Evolutionary conservation across 164 flowering plant species (phyloP).

Genomic region (Aristolochia californica): DNA sequence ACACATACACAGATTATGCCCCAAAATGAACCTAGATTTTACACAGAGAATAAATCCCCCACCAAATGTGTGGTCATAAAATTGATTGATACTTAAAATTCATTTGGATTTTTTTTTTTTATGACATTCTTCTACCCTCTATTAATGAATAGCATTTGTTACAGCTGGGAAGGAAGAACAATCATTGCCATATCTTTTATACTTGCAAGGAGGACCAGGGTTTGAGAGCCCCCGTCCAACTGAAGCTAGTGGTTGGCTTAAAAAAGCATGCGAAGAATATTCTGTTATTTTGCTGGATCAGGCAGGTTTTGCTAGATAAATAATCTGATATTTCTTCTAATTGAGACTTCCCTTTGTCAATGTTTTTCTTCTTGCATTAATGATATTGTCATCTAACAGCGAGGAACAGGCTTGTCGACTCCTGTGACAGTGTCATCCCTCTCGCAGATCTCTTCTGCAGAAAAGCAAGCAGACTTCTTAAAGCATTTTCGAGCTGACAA

Average conservation of each 20-base stretch:
- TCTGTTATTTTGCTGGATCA: constrained; percentile 86
- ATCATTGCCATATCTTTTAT: constrained; percentile 60
- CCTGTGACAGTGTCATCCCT: constrained; percentile 74
- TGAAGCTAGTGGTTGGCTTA: constrained; percentile 90
- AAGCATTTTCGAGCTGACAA: constrained; percentile 89
- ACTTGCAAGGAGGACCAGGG: constrained; percentile 95
- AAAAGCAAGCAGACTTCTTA: constrained; percentile 55
- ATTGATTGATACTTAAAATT: background rate
- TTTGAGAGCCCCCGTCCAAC: constrained; percentile 82
- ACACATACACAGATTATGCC: no score
- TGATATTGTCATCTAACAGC: constrained; percentile 30
- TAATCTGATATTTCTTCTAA: background rate
- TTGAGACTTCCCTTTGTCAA: background rate
- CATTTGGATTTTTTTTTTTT: background rate
- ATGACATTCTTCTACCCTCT: background rate
- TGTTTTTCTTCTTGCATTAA: background rate
- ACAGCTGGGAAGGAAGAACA: constrained; percentile 87
- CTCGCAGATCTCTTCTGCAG: constrained; percentile 55
- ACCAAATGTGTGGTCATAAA: no score
- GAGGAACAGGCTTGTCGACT: constrained; percentile 97
- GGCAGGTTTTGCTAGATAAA: constrained; percentile 28
- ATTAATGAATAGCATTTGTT: constrained; percentile 7
- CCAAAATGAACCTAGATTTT: no score
- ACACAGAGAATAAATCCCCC: no score
- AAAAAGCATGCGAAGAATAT: constrained; percentile 74